Percentiles rank a stretch among this genome's conserved stretches.
phyloP scores from a whole-genome alignment of 805 yeast genomes.

The Candida andamanensis region DNA sequence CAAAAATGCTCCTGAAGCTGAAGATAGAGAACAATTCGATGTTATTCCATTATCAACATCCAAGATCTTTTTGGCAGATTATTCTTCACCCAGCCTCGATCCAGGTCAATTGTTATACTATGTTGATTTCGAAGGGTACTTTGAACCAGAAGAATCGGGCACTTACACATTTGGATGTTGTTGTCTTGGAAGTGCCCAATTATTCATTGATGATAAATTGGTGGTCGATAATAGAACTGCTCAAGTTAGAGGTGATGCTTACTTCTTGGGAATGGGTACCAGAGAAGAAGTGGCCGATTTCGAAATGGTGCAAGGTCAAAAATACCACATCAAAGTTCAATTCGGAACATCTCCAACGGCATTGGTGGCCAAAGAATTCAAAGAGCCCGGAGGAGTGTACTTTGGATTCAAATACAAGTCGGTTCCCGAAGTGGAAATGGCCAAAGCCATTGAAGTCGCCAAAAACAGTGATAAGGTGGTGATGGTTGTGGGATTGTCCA shows the following conservation, averaged over 20 bases:
- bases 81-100: slow-evolving; percentile 16
- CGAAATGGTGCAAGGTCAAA: slow-evolving; percentile 37
- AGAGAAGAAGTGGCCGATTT: slow-evolving; percentile 41
- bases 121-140: slow-evolving; percentile 40
- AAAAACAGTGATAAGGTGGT: slow-evolving; percentile 24
- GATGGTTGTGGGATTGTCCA: slow-evolving; percentile 23
- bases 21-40: slow-evolving; percentile 14
- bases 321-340: slow-evolving; percentile 43
- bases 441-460: slow-evolving; percentile 23
- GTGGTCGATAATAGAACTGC: slow-evolving; percentile 52
- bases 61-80: slow-evolving; percentile 20
- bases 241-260: slow-evolving; percentile 46
- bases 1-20: slow-evolving; percentile 13
- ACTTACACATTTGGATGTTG: slow-evolving; percentile 49
- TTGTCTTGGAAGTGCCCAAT: slow-evolving; percentile 50
- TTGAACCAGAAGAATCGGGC: slow-evolving; percentile 44
- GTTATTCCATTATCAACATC: slow-evolving; percentile 15
- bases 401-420: slow-evolving; percentile 21
- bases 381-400: slow-evolving; percentile 21
- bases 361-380: slow-evolving; percentile 13
- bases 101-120: slow-evolving; percentile 27
- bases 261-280: slow-evolving; percentile 51
- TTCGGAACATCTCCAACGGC: slow-evolving; percentile 33
- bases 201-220: slow-evolving; percentile 48
- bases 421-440: slow-evolving; percentile 20